Base-by-base conservation (phyloP, 2,329 filamentous ascomycete species). In the Emmonsiellopsis sp. region DNA sequence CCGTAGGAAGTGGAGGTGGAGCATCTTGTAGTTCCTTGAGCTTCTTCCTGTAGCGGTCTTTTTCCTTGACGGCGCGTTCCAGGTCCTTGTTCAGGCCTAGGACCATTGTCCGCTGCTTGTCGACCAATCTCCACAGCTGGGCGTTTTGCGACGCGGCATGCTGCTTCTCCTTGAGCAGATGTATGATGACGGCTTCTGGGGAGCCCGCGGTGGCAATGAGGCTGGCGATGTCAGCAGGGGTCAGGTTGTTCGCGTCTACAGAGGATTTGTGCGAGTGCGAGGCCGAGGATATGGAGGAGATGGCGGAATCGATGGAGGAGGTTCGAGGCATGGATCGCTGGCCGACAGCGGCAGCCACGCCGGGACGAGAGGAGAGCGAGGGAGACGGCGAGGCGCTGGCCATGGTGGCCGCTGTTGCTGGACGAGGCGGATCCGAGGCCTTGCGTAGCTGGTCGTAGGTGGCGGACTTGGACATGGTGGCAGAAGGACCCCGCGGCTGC, bases 31-130 rank as follows among this genome's bases (percentile, higher is more conserved):
- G 69, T 53, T 97, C 91, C 70, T 95, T 95, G 43, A 95, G 68
- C 70, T 93, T 95, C 69, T 86, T 91, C 62, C 88, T 84, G 67
- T 97, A 97, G 62, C 86, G 86, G 60, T 97, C 92, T 71, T 96
- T 96, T 61, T 97, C 93, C 67, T 95, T 95, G 59, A 95, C 71
- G 1, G 91, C 84, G 51, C 88, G 83, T 70, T 97, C 92, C 10
- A 98, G 76, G 67, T 98, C 93, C 69, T 93, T 95, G 66, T 97
- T 96, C 58, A 98, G 77, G 7, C 91, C 92, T 16, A 95, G 72
- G 52, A 98, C 90, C 84, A 98, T 91, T 13, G 89, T 84, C 57
- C 92, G 81, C 70, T 98, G 93, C 74, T 98, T 97, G 69, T 97
- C 92, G 49, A 98, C 90, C 46, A 98, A 74, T 50, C 90, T 85